phyloP scores from a whole-genome alignment of 305 asterid species.

The Lippia alba region DNA sequence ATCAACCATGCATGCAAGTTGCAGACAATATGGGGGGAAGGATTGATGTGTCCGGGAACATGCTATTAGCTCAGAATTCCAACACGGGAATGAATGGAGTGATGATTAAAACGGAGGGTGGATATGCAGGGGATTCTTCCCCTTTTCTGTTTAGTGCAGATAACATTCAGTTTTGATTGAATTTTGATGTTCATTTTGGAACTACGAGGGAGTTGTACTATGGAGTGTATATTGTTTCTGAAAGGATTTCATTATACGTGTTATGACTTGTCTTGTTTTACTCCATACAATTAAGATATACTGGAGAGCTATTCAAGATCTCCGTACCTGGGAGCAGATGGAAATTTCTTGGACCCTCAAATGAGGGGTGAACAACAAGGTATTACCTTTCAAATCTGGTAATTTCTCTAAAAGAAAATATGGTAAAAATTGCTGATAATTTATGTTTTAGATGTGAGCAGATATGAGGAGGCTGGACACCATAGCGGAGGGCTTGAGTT shows the following conservation, averaged over 20 bases:
- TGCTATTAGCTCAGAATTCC: constrained; percentile 58
- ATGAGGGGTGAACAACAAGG: constrained; percentile 64
- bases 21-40: constrained; percentile 50
- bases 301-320: constrained; percentile 74
- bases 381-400: constrained; percentile 30
- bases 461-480: constrained; percentile 55
- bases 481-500: constrained; percentile 56
- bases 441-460: constrained; percentile 35
- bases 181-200: neutral
- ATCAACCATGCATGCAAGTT: constrained; percentile 57
- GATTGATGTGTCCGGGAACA: constrained; percentile 47
- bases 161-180: constrained; percentile 30
- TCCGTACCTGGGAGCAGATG: constrained; percentile 64
- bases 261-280: constrained; percentile 34
- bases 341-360: constrained; percentile 57
- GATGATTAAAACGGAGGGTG: constrained; percentile 58
- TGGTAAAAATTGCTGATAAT: constrained; percentile 10
- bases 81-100: constrained; percentile 58
- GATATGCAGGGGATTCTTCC: constrained; percentile 51
- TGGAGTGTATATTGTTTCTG: neutral
- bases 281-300: constrained; percentile 58
- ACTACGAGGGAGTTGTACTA: no score
- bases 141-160: constrained; percentile 58
- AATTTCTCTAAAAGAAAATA: neutral
- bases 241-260: constrained; percentile 6